These are phyloP conservation scores for Aspergillus homomorphus DNA, from an alignment of 495 filamentous ascomycete species.

Conservation along the genomic window DNA sequence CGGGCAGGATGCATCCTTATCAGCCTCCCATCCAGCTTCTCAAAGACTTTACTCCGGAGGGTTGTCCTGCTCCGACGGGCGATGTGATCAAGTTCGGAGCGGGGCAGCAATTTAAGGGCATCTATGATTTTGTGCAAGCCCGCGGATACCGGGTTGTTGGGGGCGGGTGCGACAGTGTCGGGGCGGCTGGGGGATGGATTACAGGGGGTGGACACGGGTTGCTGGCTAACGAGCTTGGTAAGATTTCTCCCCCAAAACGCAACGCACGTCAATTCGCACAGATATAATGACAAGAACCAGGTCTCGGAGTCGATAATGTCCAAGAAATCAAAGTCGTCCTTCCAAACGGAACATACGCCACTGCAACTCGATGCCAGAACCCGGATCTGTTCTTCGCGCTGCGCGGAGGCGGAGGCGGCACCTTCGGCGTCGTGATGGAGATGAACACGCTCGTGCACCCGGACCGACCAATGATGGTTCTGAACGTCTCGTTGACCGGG, in stretches of 20 bases:
- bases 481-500: constrained; percentile 29
- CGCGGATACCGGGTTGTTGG: constrained; percentile 23
- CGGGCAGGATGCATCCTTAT: constrained; percentile 25
- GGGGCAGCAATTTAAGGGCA: constrained; percentile 20
- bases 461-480: constrained; percentile 30
- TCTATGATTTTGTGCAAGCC: constrained; percentile 27
- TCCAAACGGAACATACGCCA: constrained; percentile 41
- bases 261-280: too few relatives aligned
- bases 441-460: constrained; percentile 23
- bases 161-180: constrained; percentile 20
- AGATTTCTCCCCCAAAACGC: background rate
- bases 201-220: constrained; percentile 42
- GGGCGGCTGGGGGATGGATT: constrained; percentile 44
- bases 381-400: constrained; percentile 53
- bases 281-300: too few relatives aligned
- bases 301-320: constrained; percentile 23
- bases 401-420: constrained; percentile 37
- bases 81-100: constrained; percentile 21
- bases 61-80: constrained; percentile 16
- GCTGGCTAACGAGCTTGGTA: constrained; percentile 25
- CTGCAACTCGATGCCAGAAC: constrained; percentile 43
- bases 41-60: constrained; percentile 9
- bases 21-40: constrained; percentile 20
- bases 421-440: constrained; percentile 45
- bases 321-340: constrained; percentile 42